Base-by-base conservation (phyloP, 768 basidiomycete genomes). In the Rossbeevera mucosa region DNA sequence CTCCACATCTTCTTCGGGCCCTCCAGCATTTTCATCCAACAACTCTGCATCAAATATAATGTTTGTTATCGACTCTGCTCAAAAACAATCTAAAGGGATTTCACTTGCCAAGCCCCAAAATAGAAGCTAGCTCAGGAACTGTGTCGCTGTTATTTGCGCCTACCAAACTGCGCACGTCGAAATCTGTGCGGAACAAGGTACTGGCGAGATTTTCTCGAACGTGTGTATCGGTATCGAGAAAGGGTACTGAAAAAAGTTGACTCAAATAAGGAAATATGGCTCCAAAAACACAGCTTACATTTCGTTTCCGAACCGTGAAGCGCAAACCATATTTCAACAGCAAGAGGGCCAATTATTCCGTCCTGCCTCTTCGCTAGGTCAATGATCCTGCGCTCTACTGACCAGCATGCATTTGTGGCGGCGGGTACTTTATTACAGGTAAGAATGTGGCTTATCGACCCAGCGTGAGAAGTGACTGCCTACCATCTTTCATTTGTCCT, bases 31-130 rank as follows among this genome's bases (percentile, higher is more conserved):
- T 26, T 26, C 26, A 26, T 26, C 26, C 6, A 4, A 8, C 8
- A 8, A 8, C 8, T 26, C 7, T 26, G 53, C 47, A 11, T 42
- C 64, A 65, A 12, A 24, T 46, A 31, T 31, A 25, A 25, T 22
- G 4, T 26, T 42, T 26, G 7, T 26, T 11, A 40, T 44, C 9
- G 22, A 33, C 25, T 26, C 12, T 18, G 2, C 16, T 31, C 33
- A 13, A 4, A 45, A 24, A 21, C 13, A 18, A n/a, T 36, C 33
- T 9, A 9, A 36, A 36, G 22, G 8, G 16, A 28, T 20, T 2
- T 50, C 30, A 44, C 56, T 41, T 5, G 61, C 63, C 47, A 0
- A 61, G 50, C 13, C 64, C 61, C 13, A 66, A 61, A 8, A 64
- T 28, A 0, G 18, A 11, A 20, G 52, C 44, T 14, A 66, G 20